Conservation (phyloP, 2,329 filamentous ascomycete genomes). For the Aspergillus latus region DNA sequence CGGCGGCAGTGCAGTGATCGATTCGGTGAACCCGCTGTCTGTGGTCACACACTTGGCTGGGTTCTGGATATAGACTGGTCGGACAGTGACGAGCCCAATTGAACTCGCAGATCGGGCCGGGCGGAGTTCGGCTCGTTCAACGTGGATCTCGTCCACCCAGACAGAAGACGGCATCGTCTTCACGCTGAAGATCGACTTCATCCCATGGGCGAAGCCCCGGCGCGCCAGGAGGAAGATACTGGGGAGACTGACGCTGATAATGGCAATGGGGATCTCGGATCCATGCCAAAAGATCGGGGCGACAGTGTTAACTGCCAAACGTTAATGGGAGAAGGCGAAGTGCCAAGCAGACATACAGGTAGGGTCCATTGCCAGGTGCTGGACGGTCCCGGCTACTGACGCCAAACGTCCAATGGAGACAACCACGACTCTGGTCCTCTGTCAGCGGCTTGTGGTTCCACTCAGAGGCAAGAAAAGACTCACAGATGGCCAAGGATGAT, state of each 20-base stretch:
- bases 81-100: not conserved
- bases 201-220: not conserved
- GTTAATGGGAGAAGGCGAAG: not conserved
- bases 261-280: not conserved
- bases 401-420: not conserved
- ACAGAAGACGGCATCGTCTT: not conserved
- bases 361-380: not conserved
- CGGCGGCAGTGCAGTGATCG: not conserved
- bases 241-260: not conserved
- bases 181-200: not conserved
- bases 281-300: not conserved
- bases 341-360: not conserved
- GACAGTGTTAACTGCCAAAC: not conserved
- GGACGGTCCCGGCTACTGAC: not conserved
- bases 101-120: not conserved
- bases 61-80: not conserved
- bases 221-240: not conserved
- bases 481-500: not conserved
- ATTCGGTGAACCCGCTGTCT: not conserved
- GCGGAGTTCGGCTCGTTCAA: not conserved
- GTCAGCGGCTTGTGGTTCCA: not conserved
- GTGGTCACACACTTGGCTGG: not conserved
- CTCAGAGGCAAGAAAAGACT: not conserved
- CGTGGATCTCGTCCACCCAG: not conserved
- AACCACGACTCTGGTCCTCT: not conserved